These are phyloP conservation scores for Solanum clarkiae DNA, from an alignment of 257 asterid species.

Conservation along the genomic window DNA sequence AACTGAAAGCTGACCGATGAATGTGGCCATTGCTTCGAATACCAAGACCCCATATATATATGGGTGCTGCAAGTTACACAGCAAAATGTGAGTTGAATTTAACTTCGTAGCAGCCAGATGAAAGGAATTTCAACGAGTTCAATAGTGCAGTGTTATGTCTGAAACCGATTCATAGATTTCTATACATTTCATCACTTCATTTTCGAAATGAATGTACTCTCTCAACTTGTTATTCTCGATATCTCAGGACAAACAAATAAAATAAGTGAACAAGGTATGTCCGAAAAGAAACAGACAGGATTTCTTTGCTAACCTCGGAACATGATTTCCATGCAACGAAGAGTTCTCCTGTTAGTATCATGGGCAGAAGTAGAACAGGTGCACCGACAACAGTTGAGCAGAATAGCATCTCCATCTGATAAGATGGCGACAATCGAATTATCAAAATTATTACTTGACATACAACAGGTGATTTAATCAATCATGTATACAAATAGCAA, in stretches of 20 bases:
- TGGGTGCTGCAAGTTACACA: slow-evolving; percentile 50
- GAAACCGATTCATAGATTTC: background rate
- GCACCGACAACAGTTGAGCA: slow-evolving; percentile 77
- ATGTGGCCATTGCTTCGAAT: slow-evolving; percentile 90
- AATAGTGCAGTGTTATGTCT: background rate
- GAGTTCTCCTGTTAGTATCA: slow-evolving; percentile 73
- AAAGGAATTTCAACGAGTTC: background rate
- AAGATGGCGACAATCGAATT: background rate
- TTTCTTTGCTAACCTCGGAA: slow-evolving; percentile 30
- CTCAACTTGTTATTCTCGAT: background rate
- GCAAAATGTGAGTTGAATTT: background rate
- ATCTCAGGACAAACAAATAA: background rate
- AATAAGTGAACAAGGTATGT: background rate
- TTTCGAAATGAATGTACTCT: background rate
- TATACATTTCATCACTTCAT: background rate
- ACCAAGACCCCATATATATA: slow-evolving; percentile 65
- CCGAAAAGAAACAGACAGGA: background rate
- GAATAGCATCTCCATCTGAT: slow-evolving; percentile 78
- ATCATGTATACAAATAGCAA: background rate
- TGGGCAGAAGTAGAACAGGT: slow-evolving; percentile 66
- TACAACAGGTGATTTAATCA: background rate
- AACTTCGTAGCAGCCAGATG: background rate
- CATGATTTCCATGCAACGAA: slow-evolving; percentile 70
- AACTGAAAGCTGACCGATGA: slow-evolving; percentile 76
- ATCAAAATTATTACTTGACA: background rate